A percentile compares a stretch with the other conserved stretches of the same genome.
Evolutionary conservation across 176 grass and related monocot species (phyloP).

Genomic region (Cenchrus americanus): DNA sequence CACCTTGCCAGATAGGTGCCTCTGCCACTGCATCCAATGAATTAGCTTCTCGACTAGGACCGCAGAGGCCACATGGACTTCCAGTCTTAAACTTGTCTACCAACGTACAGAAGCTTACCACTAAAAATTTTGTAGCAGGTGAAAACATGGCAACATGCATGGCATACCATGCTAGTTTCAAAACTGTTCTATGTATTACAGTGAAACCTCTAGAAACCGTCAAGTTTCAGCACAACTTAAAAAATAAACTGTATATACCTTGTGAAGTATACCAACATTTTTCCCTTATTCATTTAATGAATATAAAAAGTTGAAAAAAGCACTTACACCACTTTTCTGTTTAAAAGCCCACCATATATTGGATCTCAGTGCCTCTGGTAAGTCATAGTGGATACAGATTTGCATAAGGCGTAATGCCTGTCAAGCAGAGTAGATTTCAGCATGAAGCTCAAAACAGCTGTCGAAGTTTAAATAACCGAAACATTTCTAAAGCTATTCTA

Average conservation of each 20-base stretch:
- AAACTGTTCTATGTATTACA: not conserved
- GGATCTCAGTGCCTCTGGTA: slow-evolving; percentile 57
- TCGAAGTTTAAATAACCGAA: not conserved
- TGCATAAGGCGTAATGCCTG: slow-evolving; percentile 72
- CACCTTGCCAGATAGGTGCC: too few species aligned
- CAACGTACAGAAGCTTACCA: too few species aligned
- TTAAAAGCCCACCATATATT: slow-evolving; percentile 60
- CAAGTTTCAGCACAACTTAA: not conserved
- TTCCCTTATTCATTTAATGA: not conserved
- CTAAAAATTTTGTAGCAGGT: too few species aligned
- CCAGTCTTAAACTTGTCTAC: not conserved
- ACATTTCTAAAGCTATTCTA: not conserved
- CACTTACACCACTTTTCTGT: slow-evolving; percentile 64
- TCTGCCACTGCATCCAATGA: too few species aligned
- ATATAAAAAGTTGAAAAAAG: not conserved
- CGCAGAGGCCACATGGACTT: too few species aligned
- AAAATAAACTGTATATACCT: not conserved
- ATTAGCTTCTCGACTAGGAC: not conserved
- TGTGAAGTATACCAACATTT: not conserved
- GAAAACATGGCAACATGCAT: not conserved
- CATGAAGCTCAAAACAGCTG: not conserved
- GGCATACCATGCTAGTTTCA: too few species aligned
- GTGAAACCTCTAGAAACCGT: not conserved
- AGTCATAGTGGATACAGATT: slow-evolving; percentile 82
- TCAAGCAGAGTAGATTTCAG: slow-evolving; percentile 8